Conservation (phyloP, 192 early-diverging fungal species). For the Kickxella alabastrina region DNA sequence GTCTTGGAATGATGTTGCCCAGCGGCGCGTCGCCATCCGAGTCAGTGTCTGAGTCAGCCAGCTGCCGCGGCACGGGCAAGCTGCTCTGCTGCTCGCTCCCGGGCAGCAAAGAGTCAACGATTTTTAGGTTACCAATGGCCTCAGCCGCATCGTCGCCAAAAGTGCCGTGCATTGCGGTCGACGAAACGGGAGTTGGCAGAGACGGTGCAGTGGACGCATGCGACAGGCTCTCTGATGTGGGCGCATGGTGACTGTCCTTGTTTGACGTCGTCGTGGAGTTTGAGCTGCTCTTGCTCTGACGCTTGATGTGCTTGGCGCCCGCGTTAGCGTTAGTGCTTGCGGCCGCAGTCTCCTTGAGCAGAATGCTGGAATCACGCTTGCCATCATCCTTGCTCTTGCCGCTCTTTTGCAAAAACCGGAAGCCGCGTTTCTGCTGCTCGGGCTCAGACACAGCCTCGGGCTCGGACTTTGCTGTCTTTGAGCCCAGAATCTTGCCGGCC, state of each 20-base stretch:
- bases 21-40: conserved; percentile 42
- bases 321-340: conserved; percentile 1
- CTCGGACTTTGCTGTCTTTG: conserved; percentile 5
- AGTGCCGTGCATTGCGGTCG: conserved; percentile 16
- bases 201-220: conserved; percentile 31
- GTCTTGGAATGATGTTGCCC: conserved; percentile 30
- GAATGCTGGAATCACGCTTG: conserved; percentile 17
- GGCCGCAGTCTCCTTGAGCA: conserved; percentile 14
- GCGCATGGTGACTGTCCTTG: conserved; percentile 32
- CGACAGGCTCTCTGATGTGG: conserved; percentile 22
- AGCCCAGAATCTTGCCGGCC: conserved; percentile 9
- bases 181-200: conserved; percentile 28
- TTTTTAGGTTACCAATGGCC: conserved; percentile 43
- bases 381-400: conserved; percentile 33
- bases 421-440: conserved; percentile 41
- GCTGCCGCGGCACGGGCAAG: conserved; percentile 10
- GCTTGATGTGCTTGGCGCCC: conserved; percentile 20
- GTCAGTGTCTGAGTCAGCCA: conserved; percentile 39
- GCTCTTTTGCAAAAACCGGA: conserved; percentile 44
- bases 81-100: conserved; percentile 10
- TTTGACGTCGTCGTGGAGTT: conserved; percentile 25
- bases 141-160: conserved; percentile 46
- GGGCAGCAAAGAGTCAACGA: conserved; percentile 32
- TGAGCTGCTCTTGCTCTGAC: conserved; percentile 28
- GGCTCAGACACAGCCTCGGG: conserved; percentile 12